Conservation (phyloP, 352 stramenopile genomes). For the Albugo laibachii region DNA sequence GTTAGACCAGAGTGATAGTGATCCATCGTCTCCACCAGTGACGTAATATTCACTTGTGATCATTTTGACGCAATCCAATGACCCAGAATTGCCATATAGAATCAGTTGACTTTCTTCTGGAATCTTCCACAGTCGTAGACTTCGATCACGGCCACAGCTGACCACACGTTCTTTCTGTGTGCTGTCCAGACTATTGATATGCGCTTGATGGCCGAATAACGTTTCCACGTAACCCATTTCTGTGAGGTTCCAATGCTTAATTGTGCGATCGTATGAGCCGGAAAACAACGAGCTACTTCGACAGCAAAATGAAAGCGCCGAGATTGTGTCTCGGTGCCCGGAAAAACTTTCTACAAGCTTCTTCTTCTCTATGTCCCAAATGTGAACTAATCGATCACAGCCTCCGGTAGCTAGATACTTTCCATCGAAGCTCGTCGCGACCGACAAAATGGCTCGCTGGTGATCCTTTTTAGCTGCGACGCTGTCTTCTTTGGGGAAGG, state of each 20-base stretch:
- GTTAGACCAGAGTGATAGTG: slow-evolving; percentile 84
- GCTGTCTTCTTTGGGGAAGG: slow-evolving; percentile 37
- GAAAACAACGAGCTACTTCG: slow-evolving; percentile 83
- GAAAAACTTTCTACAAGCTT: slow-evolving; percentile 75
- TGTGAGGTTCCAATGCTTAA: slow-evolving; percentile 91
- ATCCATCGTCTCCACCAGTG: slow-evolving; percentile 79
- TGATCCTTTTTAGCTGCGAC: slow-evolving; percentile 49
- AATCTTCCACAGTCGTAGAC: slow-evolving; percentile 91
- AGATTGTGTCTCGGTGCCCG: slow-evolving; percentile 80
- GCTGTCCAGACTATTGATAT: slow-evolving; percentile 81
- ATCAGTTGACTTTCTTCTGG: slow-evolving; percentile 88
- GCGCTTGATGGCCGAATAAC: slow-evolving; percentile 84
- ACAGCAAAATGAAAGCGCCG: slow-evolving; percentile 70
- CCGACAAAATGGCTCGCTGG: slow-evolving; percentile 57
- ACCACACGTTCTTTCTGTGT: slow-evolving; percentile 82
- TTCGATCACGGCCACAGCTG: slow-evolving; percentile 79
- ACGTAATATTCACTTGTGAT: slow-evolving; percentile 86
- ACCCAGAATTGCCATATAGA: slow-evolving; percentile 79
- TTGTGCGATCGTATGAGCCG: slow-evolving; percentile 79
- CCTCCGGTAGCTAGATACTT: slow-evolving; percentile 83
- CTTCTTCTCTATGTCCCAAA: slow-evolving; percentile 68
- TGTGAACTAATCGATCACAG: slow-evolving; percentile 79
- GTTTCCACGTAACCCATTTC: slow-evolving; percentile 93
- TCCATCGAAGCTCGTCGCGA: slow-evolving; percentile 81
- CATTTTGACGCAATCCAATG: slow-evolving; percentile 85